Percentiles rank a stretch among this genome's conserved stretches.
These are phyloP conservation scores for Penicillium sclerotigenum DNA, from an alignment of 2,329 filamentous ascomycete species.

Conservation along the genomic window DNA sequence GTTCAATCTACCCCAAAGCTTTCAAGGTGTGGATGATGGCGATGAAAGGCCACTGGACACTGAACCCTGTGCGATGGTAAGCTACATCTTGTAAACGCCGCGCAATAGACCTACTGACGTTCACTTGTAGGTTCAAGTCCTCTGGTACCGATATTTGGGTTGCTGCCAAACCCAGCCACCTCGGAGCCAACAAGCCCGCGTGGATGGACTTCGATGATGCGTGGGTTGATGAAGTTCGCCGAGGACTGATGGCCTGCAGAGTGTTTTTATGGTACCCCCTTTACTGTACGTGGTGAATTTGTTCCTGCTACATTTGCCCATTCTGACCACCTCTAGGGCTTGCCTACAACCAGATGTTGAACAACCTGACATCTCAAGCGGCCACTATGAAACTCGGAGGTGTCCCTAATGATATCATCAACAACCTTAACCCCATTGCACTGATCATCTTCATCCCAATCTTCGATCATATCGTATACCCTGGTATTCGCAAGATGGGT, in stretches of 20 bases:
- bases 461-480: constrained; percentile 53
- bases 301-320: too few species aligned
- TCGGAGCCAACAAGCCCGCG: constrained; percentile 24
- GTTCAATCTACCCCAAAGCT: constrained; percentile 68
- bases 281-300: constrained; percentile 36
- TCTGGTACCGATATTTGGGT: constrained; percentile 25
- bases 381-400: constrained; percentile 53
- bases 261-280: constrained; percentile 63
- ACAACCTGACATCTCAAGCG: constrained; percentile 56
- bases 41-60: constrained; percentile 61
- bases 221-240: constrained; percentile 75
- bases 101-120: background rate
- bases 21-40: constrained; percentile 59
- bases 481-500: constrained; percentile 45
- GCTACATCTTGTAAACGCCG: background rate
- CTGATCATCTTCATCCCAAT: constrained; percentile 56
- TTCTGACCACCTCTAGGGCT: constrained; percentile 31
- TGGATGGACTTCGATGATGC: constrained; percentile 76
- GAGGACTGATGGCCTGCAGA: constrained; percentile 66
- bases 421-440: constrained; percentile 53
- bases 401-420: constrained; percentile 56
- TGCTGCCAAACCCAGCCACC: constrained; percentile 32
- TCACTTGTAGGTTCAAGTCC: constrained; percentile 14
- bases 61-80: constrained; percentile 59
- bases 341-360: constrained; percentile 54